Percentiles rank a stretch among this genome's conserved stretches.
Evolutionary conservation across 768 basidiomycete species (phyloP).

Genomic region (Boletellus sp.): DNA sequence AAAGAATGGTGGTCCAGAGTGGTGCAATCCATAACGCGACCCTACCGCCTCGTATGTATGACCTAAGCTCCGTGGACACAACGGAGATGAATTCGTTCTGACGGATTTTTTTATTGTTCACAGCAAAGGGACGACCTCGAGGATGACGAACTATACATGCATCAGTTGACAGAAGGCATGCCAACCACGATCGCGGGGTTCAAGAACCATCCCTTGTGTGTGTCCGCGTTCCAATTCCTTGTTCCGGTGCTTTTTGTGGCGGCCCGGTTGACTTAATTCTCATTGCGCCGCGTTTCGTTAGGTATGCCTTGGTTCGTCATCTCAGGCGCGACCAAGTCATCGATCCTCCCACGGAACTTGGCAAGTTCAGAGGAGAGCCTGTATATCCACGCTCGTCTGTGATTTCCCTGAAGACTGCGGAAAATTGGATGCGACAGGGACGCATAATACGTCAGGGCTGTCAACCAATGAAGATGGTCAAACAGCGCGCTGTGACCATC

Average conservation of each 20-base stretch:
- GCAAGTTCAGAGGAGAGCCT: slow-evolving; percentile 88
- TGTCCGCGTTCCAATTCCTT: neutral
- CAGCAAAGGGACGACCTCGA: slow-evolving; percentile 92
- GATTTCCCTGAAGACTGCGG: slow-evolving; percentile 81
- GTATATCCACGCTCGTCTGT: slow-evolving; percentile 87
- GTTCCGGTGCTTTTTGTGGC: slow-evolving; percentile 23
- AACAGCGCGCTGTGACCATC: slow-evolving; percentile 79
- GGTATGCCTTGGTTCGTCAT: slow-evolving; percentile 83
- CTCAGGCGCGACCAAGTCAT: slow-evolving; percentile 86
- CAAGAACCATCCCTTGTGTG: slow-evolving; percentile 89
- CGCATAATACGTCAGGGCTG: slow-evolving; percentile 65
- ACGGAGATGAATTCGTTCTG: slow-evolving; percentile 19
- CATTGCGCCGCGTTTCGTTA: slow-evolving; percentile 26
- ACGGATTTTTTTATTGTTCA: neutral
- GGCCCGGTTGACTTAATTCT: slow-evolving; percentile 1
- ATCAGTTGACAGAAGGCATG: slow-evolving; percentile 87
- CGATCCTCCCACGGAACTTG: slow-evolving; percentile 75
- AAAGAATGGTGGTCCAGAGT: slow-evolving; percentile 86
- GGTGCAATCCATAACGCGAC: slow-evolving; percentile 57
- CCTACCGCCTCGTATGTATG: slow-evolving; percentile 72
- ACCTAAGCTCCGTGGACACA: slow-evolving; percentile 11
- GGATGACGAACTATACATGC: slow-evolving; percentile 78
- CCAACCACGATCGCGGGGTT: slow-evolving; percentile 87
- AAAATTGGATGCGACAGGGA: slow-evolving; percentile 93
- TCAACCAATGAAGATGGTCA: slow-evolving; percentile 88